Evolutionary conservation across 163 green algal genomes (phyloP), one percentile per base, ranked within the genome.

Genomic region (Scenedesmus sp.): DNA sequence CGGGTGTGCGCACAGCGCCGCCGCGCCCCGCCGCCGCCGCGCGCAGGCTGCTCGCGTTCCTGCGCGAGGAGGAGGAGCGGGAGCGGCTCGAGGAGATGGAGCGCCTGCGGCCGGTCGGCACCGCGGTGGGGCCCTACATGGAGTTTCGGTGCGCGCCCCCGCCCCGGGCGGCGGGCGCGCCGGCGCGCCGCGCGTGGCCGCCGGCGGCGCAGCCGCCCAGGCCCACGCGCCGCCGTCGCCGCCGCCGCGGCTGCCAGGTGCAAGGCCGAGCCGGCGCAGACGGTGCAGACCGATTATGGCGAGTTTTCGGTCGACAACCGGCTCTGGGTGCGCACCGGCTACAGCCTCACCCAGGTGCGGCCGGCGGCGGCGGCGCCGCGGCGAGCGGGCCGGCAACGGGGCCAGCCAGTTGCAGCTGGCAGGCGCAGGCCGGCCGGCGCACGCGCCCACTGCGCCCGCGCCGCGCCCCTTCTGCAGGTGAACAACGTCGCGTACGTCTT

Each of bases 1-100:
- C n/a, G n/a, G n/a, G n/a, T n/a, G n/a, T n/a, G n/a, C n/a, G n/a
- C n/a, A n/a, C n/a, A n/a, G n/a, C n/a, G n/a, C n/a, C n/a, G n/a
- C n/a, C n/a, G n/a, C n/a, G n/a, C n/a, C n/a, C n/a, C n/a, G n/a
- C n/a, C n/a, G n/a, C n/a, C n/a, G n/a, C n/a, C n/a, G n/a, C 42
- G 15, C 33, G 11, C 63, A 87, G 88, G 72, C 91, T 96, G 67
- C 77, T 96, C 45, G 83, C 87, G 4, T 97, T 96, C 78, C 77
- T 97, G 70, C 80, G 89, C 15, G 90, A 96, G 50, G 91, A 96
- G 84, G 89, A 95, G 77, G 91, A 96, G 86, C 77, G 91, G 0
- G 89, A 94, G 77, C 71, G 86, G 44, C 84, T 92, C 70, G 92
- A 95, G 82, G 91, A 95, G 86, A 89, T 95, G 47, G 92, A 96